Evolutionary conservation across 352 stramenopile genomes (phyloP).

Genomic region (Pythium grandisporangium): DNA sequence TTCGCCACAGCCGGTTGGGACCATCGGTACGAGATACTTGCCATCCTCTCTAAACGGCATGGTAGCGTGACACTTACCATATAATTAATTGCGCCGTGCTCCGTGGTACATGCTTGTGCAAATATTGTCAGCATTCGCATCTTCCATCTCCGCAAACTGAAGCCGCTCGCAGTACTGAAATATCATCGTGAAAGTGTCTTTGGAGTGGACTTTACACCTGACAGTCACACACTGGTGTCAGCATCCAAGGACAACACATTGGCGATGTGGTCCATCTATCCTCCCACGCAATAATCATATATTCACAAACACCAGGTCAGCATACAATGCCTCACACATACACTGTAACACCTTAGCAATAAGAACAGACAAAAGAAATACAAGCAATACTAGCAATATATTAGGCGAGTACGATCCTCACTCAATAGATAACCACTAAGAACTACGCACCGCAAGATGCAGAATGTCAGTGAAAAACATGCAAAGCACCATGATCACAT

Average conservation of each 20-base stretch:
- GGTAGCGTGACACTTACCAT: too few relatives aligned
- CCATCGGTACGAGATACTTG: constrained; percentile 20
- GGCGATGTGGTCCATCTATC: constrained; percentile 71
- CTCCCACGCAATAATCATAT: too few relatives aligned
- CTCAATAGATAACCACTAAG: too few relatives aligned
- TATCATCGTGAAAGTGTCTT: constrained; percentile 77
- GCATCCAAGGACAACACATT: constrained; percentile 76
- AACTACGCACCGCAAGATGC: constrained; percentile 1
- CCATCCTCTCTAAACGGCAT: too few relatives aligned
- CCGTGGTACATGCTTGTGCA: too few relatives aligned
- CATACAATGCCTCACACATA: too few relatives aligned
- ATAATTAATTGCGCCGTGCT: too few relatives aligned
- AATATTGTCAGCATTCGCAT: constrained; percentile 35
- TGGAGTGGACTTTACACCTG: constrained; percentile 49
- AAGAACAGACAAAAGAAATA: constrained; percentile 15
- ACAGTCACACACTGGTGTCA: constrained; percentile 51
- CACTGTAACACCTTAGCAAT: too few relatives aligned
- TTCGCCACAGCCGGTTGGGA: constrained; percentile 77
- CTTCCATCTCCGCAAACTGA: constrained; percentile 67
- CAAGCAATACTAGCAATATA: background rate
- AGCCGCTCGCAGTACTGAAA: constrained; percentile 71
- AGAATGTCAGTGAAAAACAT: too few relatives aligned
- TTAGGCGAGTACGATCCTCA: too few relatives aligned
- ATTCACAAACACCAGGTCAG: too few relatives aligned
- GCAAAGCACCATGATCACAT: too few relatives aligned